These are phyloP conservation scores for Deinandra increscens DNA, from an alignment of 129 eudicot species.

Conservation along the genomic window DNA sequence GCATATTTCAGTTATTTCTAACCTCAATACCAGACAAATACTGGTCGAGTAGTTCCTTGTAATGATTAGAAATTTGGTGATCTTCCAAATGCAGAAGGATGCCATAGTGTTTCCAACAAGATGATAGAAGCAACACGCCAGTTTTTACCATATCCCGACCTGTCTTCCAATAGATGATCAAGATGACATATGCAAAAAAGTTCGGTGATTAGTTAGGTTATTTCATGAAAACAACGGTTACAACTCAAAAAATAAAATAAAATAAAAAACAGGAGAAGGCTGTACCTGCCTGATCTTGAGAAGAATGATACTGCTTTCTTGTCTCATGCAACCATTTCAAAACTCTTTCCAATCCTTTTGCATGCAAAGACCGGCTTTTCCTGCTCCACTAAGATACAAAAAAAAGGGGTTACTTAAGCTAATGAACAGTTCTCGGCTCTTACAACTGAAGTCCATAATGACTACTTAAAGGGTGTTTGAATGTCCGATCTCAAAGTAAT, in stretches of 20 bases:
- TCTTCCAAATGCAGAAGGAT: slow-evolving; percentile 71
- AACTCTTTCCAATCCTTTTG: slow-evolving; percentile 67
- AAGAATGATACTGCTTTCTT: slow-evolving; percentile 38
- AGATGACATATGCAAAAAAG: not conserved
- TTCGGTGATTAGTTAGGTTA: too few species aligned
- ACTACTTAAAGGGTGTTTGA: not conserved
- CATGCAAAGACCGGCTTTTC: slow-evolving; percentile 80
- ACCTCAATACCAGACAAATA: slow-evolving; percentile 90
- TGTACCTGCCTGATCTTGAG: slow-evolving; percentile 58
- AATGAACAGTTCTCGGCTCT: not conserved
- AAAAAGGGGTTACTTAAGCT: not conserved
- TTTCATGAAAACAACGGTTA: too few species aligned
- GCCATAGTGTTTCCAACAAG: slow-evolving; percentile 96
- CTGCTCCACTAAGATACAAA: slow-evolving; percentile 72
- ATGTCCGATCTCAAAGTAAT: not conserved
- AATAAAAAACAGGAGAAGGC: not conserved
- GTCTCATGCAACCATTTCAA: slow-evolving; percentile 61
- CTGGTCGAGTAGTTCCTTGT: slow-evolving; percentile 62
- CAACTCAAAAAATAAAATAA: too few species aligned
- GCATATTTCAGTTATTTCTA: slow-evolving; percentile 21
- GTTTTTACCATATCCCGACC: slow-evolving; percentile 47
- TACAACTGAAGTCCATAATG: not conserved
- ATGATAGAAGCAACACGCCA: slow-evolving; percentile 72
- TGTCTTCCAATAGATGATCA: slow-evolving; percentile 29
- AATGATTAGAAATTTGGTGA: slow-evolving; percentile 39